These are phyloP conservation scores for Mrakia blollopis DNA, from an alignment of 768 basidiomycete genomes.

Conservation along the genomic window DNA sequence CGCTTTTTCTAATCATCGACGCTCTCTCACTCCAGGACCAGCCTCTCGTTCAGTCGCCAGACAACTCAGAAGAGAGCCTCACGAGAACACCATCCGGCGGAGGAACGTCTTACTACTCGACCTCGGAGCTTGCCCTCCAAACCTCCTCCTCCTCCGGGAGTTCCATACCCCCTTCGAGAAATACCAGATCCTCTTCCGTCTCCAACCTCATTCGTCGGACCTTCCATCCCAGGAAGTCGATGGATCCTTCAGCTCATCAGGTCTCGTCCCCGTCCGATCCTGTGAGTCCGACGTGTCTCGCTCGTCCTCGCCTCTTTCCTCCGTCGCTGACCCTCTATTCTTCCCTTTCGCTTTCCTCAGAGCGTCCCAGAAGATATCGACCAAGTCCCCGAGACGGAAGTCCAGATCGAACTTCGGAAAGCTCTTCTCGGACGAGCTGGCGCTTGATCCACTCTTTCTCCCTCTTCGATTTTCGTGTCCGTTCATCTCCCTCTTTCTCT, in stretches of 20 bases:
- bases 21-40: neutral
- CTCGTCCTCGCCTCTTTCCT: neutral
- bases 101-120: neutral
- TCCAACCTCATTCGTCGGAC: neutral
- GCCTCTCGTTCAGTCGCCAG: neutral
- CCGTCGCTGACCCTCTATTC: neutral
- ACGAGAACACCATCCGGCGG: too few species aligned
- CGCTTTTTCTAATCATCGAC: neutral
- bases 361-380: too few species aligned
- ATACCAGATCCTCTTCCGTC: neutral
- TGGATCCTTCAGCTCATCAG: neutral
- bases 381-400: neutral
- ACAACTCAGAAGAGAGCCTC: neutral
- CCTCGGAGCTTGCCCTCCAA: neutral
- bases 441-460: neutral
- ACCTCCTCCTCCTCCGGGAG: neutral
- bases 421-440: neutral
- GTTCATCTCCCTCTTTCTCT: neutral
- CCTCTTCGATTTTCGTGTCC: neutral
- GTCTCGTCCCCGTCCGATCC: neutral
- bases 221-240: neutral
- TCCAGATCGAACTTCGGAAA: neutral
- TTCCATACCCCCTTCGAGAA: neutral
- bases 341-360: neutral
- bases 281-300: neutral